phyloP scores from a whole-genome alignment of 2,329 filamentous ascomycete species.

The Xylaria sp. region DNA sequence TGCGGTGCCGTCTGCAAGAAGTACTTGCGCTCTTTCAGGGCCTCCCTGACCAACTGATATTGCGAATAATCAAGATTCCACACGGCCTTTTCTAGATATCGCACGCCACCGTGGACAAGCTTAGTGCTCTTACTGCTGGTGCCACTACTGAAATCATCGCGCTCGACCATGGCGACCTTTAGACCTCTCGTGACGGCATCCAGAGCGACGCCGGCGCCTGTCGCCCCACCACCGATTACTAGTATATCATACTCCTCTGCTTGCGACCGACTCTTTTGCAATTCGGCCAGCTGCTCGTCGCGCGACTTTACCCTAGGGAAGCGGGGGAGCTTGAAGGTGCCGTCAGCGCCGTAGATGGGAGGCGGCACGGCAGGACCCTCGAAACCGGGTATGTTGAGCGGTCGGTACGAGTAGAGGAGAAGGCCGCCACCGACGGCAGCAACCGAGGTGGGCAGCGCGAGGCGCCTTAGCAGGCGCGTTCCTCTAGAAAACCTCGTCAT shows the following conservation, averaged over 20 bases:
- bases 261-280: constrained; percentile 60
- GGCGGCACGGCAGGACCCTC: constrained; percentile 76
- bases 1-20: constrained; percentile 80
- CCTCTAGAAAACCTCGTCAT: constrained; percentile 50
- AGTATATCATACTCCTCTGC: constrained; percentile 73
- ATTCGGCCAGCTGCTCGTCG: constrained; percentile 71
- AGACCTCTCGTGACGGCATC: constrained; percentile 78
- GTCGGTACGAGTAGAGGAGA: constrained; percentile 69
- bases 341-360: constrained; percentile 75
- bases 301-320: constrained; percentile 73
- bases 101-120: constrained; percentile 79
- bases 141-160: constrained; percentile 78
- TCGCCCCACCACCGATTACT: constrained; percentile 77
- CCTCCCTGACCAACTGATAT: constrained; percentile 76
- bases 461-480: constrained; percentile 54
- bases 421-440: constrained; percentile 57
- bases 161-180: constrained; percentile 76
- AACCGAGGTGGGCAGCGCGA: constrained; percentile 57
- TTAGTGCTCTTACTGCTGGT: constrained; percentile 82
- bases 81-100: constrained; percentile 80
- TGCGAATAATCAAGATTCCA: constrained; percentile 81
- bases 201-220: constrained; percentile 75
- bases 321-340: constrained; percentile 72
- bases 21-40: constrained; percentile 78
- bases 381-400: constrained; percentile 76